Evolutionary conservation across 2,329 filamentous ascomycete species (phyloP).

Genomic region (Pezicula carpinea): DNA sequence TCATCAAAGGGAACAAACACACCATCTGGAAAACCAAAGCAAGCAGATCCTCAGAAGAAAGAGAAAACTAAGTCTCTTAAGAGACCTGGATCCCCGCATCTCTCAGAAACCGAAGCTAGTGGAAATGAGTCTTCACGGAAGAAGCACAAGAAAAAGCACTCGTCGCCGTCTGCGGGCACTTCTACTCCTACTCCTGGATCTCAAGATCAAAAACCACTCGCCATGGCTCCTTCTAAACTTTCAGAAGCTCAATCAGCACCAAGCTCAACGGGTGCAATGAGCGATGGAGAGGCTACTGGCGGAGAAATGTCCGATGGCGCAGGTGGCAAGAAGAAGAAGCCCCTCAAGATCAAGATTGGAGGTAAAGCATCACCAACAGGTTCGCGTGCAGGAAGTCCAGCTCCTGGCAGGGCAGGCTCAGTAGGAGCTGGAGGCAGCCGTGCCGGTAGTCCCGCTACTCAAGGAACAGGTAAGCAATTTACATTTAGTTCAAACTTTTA

Average conservation of each 20-base stretch:
- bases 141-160: constrained; percentile 68
- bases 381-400: constrained; percentile 60
- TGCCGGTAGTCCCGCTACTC: constrained; percentile 25
- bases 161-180: constrained; percentile 47
- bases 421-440: constrained; percentile 22
- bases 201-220: constrained; percentile 9
- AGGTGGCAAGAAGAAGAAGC: constrained; percentile 53
- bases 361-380: constrained; percentile 41
- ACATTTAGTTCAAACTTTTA: neutral
- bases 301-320: constrained; percentile 61
- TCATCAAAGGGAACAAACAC: constrained; percentile 69
- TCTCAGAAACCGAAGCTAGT: constrained; percentile 68
- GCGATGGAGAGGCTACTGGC: constrained; percentile 68
- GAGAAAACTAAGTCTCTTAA: constrained; percentile 61
- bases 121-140: constrained; percentile 85
- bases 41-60: constrained; percentile 46
- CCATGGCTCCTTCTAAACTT: constrained; percentile 24
- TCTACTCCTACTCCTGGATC: constrained; percentile 48
- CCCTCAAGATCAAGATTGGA: constrained; percentile 47
- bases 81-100: constrained; percentile 77
- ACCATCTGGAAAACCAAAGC: constrained; percentile 51
- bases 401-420: constrained; percentile 16
- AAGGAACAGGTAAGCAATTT: constrained; percentile 11
- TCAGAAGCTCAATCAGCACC: constrained; percentile 22
- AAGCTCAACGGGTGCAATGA: constrained; percentile 53